These are phyloP conservation scores for Mycena rosella DNA, from an alignment of 768 basidiomycete genomes.

Conservation along the genomic window DNA sequence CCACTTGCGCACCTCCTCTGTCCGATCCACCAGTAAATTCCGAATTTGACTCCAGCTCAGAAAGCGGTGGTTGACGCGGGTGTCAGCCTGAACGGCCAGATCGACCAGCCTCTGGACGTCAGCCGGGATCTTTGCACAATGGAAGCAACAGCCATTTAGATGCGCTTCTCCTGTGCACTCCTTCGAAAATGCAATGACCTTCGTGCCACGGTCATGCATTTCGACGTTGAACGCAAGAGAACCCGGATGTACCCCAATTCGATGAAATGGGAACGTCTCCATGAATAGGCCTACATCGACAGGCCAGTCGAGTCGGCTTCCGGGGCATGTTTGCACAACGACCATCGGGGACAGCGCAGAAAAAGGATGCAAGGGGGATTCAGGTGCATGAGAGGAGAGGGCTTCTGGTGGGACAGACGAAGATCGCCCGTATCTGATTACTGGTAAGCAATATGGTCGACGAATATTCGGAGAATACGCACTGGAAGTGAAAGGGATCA, in stretches of 20 bases:
- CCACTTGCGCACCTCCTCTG: conserved; percentile 8
- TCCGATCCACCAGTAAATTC: not conserved
- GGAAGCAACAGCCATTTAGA: not conserved
- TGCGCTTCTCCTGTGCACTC: not conserved
- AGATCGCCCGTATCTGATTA: not conserved
- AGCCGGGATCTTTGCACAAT: conserved; percentile 7
- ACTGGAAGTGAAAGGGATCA: conserved; percentile 9
- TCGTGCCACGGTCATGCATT: conserved; percentile 1
- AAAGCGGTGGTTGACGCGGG: conserved; percentile 6
- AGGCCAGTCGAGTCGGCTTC: conserved; percentile 19
- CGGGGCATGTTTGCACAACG: conserved; percentile 7
- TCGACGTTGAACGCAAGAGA: conserved; percentile 21
- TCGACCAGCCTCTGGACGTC: conserved; percentile 6
- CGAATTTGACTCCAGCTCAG: conserved; percentile 4
- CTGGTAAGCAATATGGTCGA: not conserved
- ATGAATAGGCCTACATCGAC: not conserved
- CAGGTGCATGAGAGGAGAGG: too few species aligned
- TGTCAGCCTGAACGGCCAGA: conserved; percentile 2
- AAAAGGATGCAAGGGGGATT: too few species aligned
- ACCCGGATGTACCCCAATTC: not conserved
- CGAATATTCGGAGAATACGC: not conserved
- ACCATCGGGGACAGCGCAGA: not conserved
- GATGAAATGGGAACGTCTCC: conserved; percentile 24
- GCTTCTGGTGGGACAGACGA: not conserved
- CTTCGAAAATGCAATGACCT: conserved; percentile 10